Percentiles rank a stretch among this genome's conserved stretches.
Evolutionary conservation across 2,329 filamentous ascomycete genomes (phyloP).

Genomic region (Gaeumannomyces tritici): DNA sequence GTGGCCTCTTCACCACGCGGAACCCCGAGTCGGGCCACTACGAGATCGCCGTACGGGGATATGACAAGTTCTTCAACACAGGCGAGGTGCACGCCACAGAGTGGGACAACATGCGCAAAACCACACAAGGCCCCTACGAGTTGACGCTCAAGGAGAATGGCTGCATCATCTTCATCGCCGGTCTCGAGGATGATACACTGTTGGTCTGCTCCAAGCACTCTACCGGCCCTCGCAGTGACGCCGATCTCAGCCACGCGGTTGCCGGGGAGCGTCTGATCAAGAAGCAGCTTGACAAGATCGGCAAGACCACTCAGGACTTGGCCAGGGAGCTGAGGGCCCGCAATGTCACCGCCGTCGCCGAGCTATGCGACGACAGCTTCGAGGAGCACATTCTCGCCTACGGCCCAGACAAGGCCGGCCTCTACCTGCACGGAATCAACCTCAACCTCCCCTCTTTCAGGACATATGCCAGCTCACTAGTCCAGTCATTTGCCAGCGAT

Average conservation of each 20-base stretch:
- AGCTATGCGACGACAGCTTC: slow-evolving; percentile 91
- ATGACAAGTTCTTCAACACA: slow-evolving; percentile 99
- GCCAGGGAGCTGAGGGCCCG: slow-evolving; percentile 64
- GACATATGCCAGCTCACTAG: slow-evolving; percentile 73
- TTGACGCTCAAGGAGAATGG: slow-evolving; percentile 97
- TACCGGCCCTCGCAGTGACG: slow-evolving; percentile 68
- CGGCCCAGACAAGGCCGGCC: slow-evolving; percentile 67
- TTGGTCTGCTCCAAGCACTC: slow-evolving; percentile 99
- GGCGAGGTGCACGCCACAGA: slow-evolving; percentile 72
- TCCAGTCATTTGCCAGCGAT: slow-evolving; percentile 78
- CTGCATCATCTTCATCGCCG: slow-evolving; percentile 97
- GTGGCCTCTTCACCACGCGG: slow-evolving; percentile 80
- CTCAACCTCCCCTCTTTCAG: slow-evolving; percentile 87
- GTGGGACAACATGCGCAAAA: slow-evolving; percentile 67
- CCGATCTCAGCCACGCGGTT: slow-evolving; percentile 68
- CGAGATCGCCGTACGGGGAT: slow-evolving; percentile 82
- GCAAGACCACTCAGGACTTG: slow-evolving; percentile 70
- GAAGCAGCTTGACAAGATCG: slow-evolving; percentile 65
- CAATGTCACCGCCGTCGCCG: slow-evolving; percentile 90
- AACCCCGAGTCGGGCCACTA: slow-evolving; percentile 50
- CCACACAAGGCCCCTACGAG: slow-evolving; percentile 84
- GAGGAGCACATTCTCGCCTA: slow-evolving; percentile 97
- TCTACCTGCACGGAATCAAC: slow-evolving; percentile 95
- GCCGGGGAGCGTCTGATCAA: slow-evolving; percentile 78
- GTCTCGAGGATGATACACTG: slow-evolving; percentile 78